Base-by-base conservation (phyloP, 2,329 filamentous ascomycete species). In the Tolypocladium tundrense region DNA sequence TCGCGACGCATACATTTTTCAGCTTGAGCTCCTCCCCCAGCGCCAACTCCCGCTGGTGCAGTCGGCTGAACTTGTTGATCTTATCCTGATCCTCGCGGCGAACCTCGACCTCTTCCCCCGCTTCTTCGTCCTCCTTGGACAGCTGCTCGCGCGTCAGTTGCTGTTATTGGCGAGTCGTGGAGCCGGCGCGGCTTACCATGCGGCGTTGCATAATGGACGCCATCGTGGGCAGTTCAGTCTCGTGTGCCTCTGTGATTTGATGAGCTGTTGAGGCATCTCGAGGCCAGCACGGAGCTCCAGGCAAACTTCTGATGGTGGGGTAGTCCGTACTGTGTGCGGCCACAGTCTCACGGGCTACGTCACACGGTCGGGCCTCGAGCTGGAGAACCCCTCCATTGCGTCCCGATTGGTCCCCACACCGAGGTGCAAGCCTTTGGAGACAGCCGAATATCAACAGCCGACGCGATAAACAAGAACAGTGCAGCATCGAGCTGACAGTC, bases 11-110 rank as follows among this genome's bases (percentile, higher is more conserved):
- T 72, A 92, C 93, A 72, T 85, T 85, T 72, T 96, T 97, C 7
- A 75, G 72, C 69, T 88, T 88, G 63, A 97, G 75, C 66, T 94
- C 86, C 53, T 95, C 91, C 69, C 95, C 87, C 4, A 97, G 72
- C 3, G 80, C 74, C 40, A 88, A 80, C 71, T 96, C 89, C 55
- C 90, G 88, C 71, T 95, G 91, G 72, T 99, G 94, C 62, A 99
- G 79, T 51, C 91, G 87, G 73, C 92, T 97, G 80, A 99, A 99
- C 63, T 86, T 88, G 77, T 99, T 99, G 84, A 99, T 99, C 77
- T 94, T 96, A 77, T 97, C 92, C 74, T 99, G 94, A 72, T 99
- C 94, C 72, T 97, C 92, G 68, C 92, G 88, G 60, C 94, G 89
- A 59, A 99, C 94, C 74, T 97, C 90, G 66, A 91, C 88, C 70